Base-by-base conservation (phyloP, 768 basidiomycete genomes). In the Clavulina sp. region DNA sequence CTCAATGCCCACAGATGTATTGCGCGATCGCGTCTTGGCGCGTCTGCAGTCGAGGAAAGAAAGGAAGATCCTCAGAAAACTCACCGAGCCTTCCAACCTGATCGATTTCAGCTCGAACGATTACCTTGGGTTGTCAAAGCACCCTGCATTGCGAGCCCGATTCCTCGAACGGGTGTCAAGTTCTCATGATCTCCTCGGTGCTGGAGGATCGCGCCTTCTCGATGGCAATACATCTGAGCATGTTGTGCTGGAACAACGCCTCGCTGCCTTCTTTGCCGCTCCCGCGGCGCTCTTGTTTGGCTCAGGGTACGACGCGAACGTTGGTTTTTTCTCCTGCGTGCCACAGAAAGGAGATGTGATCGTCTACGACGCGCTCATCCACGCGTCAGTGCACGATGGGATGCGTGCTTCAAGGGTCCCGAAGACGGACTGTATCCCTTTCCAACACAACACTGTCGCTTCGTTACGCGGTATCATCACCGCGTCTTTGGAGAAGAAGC, bases 271-370 rank as follows among this genome's bases (percentile, higher is more conserved):
- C 62, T 87, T 91, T 64, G 58, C 63, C 16, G 67, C 75, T 4
- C 72, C 72, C 32, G 69, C 77, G 0, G 84, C 84, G 0, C 69
- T 95, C 5, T 70, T 95, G 3, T 92, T 91, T 74, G 91, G 88
- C 64, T 89, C 85, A 0, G 91, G 91, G 0, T 92, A 81, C 63
- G 91, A 93, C 64, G 88, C 89, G 5, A 97, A 93, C 61, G 81
- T 80, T 2, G 83, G 81, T 0, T 77, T 93, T 64, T 92, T 92
- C 67, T 70, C 84, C 0, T 75, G 75, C 41, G 64, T 95, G 0
- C 91, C 91, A 0, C 84, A 84, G 54, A 62, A 69, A 0, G 78
- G 78, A 7, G 92, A 97, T 61, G 74, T 74, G 43, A 64, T 95
- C 40, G 65, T 93, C 13, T 80, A 78, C 58, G 91, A 97, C 61